phyloP scores from a whole-genome alignment of 768 basidiomycete species.

The Dictyophora rubrovolvata region DNA sequence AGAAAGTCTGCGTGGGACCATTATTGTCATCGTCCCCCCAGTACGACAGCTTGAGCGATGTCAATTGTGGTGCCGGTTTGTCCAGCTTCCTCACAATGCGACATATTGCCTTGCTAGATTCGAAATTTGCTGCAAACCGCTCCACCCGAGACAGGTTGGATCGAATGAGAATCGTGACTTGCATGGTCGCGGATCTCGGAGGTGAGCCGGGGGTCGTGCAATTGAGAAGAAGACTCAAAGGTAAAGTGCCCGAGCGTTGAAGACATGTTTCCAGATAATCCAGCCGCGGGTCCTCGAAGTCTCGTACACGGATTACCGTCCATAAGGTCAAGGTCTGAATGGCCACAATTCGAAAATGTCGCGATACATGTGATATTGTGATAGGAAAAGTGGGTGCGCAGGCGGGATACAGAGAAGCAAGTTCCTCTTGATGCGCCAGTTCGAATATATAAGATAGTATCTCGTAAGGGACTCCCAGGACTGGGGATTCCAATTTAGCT shows the following conservation, averaged over 20 bases:
- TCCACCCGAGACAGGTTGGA: not conserved
- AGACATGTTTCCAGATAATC: not conserved
- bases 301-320: conserved; percentile 34
- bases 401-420: too few species aligned
- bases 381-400: too few species aligned
- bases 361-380: conserved; percentile 47
- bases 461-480: too few species aligned
- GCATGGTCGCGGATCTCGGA: conserved; percentile 16
- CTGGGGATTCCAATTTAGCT: too few species aligned
- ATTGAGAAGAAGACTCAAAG: too few species aligned
- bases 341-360: conserved; percentile 46
- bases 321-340: conserved; percentile 43
- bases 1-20: too few species aligned
- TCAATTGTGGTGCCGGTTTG: not conserved
- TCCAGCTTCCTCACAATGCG: not conserved
- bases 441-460: too few species aligned
- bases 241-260: not conserved
- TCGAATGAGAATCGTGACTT: not conserved
- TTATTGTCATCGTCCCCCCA: too few species aligned
- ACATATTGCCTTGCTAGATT: not conserved
- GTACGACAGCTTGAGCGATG: conserved; percentile 34
- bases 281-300: not conserved
- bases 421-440: too few species aligned
- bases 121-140: not conserved
- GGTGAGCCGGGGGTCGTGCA: not conserved